These are phyloP conservation scores for Paecilomyces niveus DNA, from an alignment of 2,329 filamentous ascomycete genomes.

Conservation along the genomic window DNA sequence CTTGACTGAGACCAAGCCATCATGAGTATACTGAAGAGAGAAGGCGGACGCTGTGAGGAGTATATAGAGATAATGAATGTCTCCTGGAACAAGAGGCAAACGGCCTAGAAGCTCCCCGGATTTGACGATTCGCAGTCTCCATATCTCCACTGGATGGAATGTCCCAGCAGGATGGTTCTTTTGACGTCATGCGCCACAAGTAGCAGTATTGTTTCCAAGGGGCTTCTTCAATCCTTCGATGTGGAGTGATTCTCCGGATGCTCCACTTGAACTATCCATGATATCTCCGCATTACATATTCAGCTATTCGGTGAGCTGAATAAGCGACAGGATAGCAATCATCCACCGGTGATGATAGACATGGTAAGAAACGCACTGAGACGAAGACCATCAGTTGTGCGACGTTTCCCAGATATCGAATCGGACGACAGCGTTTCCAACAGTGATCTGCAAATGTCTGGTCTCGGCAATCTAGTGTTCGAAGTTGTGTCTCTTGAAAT, in stretches of 20 bases:
- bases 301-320: constrained; percentile 5
- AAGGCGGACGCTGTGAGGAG: background rate
- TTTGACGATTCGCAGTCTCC: background rate
- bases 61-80: background rate
- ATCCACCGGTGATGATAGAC: background rate
- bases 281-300: constrained; percentile 5
- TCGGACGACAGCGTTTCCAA: background rate
- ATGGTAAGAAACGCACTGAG: background rate
- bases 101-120: background rate
- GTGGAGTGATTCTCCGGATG: constrained; percentile 19
- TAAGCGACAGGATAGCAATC: constrained; percentile 10
- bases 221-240: constrained; percentile 1
- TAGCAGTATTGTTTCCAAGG: background rate
- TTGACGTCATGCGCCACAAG: constrained; percentile 1
- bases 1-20: background rate
- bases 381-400: background rate
- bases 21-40: constrained; percentile 9
- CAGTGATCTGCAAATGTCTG: background rate
- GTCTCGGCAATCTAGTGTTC: too few relatives aligned
- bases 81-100: background rate
- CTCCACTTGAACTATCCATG: constrained; percentile 12
- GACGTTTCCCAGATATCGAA: background rate
- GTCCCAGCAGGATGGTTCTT: background rate
- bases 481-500: too few relatives aligned
- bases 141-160: background rate